A percentile compares a stretch with the other conserved stretches of the same genome.
phyloP scores from a whole-genome alignment of 805 yeast species.

The Hanseniaspora hatyaiensis region DNA sequence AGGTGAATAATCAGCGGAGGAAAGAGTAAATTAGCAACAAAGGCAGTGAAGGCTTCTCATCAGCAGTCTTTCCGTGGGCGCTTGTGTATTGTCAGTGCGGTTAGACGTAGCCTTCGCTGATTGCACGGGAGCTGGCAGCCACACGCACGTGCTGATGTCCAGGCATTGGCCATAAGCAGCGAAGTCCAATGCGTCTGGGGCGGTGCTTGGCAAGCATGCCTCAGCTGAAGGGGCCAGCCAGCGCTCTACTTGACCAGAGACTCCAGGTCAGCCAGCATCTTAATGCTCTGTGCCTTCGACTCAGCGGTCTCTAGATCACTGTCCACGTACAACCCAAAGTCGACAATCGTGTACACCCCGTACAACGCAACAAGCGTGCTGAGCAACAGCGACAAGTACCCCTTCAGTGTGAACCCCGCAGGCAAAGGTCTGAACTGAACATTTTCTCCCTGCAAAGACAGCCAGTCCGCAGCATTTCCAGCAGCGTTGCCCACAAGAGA shows the following conservation, averaged over 20 bases:
- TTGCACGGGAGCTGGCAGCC: too few relatives aligned
- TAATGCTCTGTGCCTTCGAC: background rate
- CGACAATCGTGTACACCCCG: slow-evolving; percentile 49
- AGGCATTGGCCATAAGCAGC: too few relatives aligned
- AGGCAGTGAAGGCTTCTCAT: too few relatives aligned
- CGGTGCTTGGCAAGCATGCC: too few relatives aligned
- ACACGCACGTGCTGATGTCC: too few relatives aligned
- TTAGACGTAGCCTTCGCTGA: too few relatives aligned
- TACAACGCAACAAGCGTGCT: slow-evolving; percentile 47
- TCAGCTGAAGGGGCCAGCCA: too few relatives aligned
- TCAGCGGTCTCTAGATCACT: background rate
- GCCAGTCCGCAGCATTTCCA: slow-evolving; percentile 45
- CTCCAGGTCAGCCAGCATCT: background rate
- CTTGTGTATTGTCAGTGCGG: too few relatives aligned
- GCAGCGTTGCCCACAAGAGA: slow-evolving; percentile 60
- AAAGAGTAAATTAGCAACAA: too few relatives aligned
- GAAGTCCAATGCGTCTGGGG: too few relatives aligned
- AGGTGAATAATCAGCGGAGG: too few relatives aligned
- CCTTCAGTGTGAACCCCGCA: slow-evolving; percentile 56
- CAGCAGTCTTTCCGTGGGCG: too few relatives aligned
- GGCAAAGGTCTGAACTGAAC: slow-evolving; percentile 55
- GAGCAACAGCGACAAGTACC: slow-evolving; percentile 49
- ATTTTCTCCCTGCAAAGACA: slow-evolving; percentile 48
- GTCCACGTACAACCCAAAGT: slow-evolving; percentile 52
- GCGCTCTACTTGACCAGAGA: background rate